Conservation (phyloP, 192 early-diverging fungal species). For the Geosiphon pyriformis region DNA sequence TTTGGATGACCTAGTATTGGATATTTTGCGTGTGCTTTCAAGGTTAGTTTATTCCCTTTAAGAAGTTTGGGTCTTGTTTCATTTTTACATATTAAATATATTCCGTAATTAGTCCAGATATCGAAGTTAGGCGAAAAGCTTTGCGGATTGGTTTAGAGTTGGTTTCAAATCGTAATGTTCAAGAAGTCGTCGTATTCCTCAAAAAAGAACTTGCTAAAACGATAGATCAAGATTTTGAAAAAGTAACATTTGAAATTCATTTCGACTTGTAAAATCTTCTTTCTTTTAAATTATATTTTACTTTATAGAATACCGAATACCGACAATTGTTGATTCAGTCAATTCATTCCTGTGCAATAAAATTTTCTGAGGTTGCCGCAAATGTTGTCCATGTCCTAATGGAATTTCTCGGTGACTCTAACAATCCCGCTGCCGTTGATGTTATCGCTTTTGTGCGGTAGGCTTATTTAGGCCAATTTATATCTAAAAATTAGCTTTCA, state of each 20-base stretch:
- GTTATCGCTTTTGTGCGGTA: conserved; percentile 93
- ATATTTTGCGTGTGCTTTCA: conserved; percentile 84
- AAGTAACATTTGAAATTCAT: conserved; percentile 41
- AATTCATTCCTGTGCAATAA: conserved; percentile 92
- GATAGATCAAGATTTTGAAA: conserved; percentile 84
- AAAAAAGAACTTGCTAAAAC: conserved; percentile 97
- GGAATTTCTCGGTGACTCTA: conserved; percentile 90
- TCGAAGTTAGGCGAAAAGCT: conserved; percentile 89
- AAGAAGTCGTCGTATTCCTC: conserved; percentile 85
- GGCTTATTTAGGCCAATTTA: conserved; percentile 19
- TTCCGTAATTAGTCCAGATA: conserved; percentile 67
- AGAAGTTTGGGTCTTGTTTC: background rate
- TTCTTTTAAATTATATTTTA: conserved; percentile 6
- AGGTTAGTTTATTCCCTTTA: conserved; percentile 38
- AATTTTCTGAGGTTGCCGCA: conserved; percentile 95
- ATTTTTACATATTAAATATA: conserved; percentile 1
- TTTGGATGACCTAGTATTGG: conserved; percentile 93
- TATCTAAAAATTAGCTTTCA: background rate
- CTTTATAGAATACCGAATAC: conserved; percentile 79
- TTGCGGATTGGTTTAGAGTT: conserved; percentile 87
- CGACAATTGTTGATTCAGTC: conserved; percentile 93
- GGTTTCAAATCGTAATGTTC: conserved; percentile 84
- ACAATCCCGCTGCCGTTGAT: conserved; percentile 86
- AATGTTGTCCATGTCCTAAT: conserved; percentile 93
- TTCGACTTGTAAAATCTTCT: too few relatives aligned